These are phyloP conservation scores for Pseudogymnoascus sp. DNA, from an alignment of 2,329 filamentous ascomycete species.

Conservation along the genomic window DNA sequence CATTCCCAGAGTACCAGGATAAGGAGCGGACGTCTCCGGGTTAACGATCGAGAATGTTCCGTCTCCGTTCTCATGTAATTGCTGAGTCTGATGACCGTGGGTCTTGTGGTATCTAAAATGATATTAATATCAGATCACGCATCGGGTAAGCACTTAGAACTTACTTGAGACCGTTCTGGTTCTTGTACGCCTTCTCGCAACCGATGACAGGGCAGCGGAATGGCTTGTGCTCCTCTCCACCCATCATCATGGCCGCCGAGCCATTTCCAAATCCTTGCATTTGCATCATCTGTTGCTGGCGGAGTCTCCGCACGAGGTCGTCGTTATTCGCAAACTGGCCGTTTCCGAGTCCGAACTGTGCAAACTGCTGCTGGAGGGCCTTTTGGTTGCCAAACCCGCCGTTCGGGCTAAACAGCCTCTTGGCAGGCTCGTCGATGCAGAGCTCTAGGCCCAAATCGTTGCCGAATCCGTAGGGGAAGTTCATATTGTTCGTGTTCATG, in stretches of 20 bases:
- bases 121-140: conserved; percentile 13
- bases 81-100: conserved; percentile 94
- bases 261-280: conserved; percentile 24
- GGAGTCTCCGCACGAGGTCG: conserved; percentile 61
- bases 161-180: conserved; percentile 96
- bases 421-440: conserved; percentile 87
- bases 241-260: conserved; percentile 47
- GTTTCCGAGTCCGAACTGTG: conserved; percentile 58
- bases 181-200: conserved; percentile 99
- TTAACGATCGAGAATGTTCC: conserved; percentile 98
- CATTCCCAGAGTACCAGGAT: conserved; percentile 96
- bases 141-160: conserved; percentile 20
- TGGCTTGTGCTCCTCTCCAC: conserved; percentile 88
- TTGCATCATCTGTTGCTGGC: conserved; percentile 50
- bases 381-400: conserved; percentile 61
- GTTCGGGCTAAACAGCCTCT: conserved; percentile 82
- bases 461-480: conserved; percentile 28
- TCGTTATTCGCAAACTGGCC: conserved; percentile 63
- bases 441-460: conserved; percentile 51
- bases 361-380: conserved; percentile 59
- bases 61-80: conserved; percentile 92
- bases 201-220: conserved; percentile 97
- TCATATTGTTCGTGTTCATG: conserved; percentile 35
- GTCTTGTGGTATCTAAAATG: conserved; percentile 56
- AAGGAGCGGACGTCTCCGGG: conserved; percentile 86